These are phyloP conservation scores for Phascolomyces articulosus DNA, from an alignment of 371 early-diverging fungal species.

Conservation along the genomic window DNA sequence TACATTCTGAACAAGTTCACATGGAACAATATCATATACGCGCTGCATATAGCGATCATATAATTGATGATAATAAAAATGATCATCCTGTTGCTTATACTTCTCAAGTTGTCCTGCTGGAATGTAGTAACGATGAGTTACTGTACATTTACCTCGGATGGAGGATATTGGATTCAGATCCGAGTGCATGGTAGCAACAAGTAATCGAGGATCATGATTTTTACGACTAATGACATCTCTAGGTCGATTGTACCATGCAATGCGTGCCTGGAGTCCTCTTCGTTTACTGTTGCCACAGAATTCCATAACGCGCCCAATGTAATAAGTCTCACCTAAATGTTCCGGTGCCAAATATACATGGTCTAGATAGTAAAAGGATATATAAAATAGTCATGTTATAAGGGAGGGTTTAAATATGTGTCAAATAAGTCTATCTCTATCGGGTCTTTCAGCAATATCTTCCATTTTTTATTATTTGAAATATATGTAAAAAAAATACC, in stretches of 20 bases:
- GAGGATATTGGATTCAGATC: constrained; percentile 82
- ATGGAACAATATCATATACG: constrained; percentile 85
- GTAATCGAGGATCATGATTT: constrained; percentile 69
- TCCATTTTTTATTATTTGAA: not conserved
- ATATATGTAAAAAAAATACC: constrained; percentile 4
- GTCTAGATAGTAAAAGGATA: constrained; percentile 45
- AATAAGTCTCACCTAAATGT: constrained; percentile 76
- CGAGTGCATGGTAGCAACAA: constrained; percentile 90
- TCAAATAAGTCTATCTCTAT: constrained; percentile 7
- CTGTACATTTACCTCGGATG: constrained; percentile 81
- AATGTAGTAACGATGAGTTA: constrained; percentile 74
- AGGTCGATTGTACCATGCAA: constrained; percentile 87
- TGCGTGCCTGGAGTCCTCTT: constrained; percentile 59
- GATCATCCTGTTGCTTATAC: constrained; percentile 62
- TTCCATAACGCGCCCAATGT: constrained; percentile 84
- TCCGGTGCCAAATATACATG: constrained; percentile 81
- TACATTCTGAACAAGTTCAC: constrained; percentile 76
- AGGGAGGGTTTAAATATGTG: not conserved
- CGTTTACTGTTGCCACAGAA: constrained; percentile 60
- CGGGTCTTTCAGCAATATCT: not conserved
- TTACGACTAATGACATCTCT: constrained; percentile 77
- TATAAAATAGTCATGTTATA: too few species aligned
- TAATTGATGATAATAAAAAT: constrained; percentile 84
- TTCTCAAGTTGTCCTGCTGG: constrained; percentile 54
- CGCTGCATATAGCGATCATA: constrained; percentile 90